Conservation (phyloP, 1,284 basidiomycete species). For the Mycosarcoma maydis region DNA sequence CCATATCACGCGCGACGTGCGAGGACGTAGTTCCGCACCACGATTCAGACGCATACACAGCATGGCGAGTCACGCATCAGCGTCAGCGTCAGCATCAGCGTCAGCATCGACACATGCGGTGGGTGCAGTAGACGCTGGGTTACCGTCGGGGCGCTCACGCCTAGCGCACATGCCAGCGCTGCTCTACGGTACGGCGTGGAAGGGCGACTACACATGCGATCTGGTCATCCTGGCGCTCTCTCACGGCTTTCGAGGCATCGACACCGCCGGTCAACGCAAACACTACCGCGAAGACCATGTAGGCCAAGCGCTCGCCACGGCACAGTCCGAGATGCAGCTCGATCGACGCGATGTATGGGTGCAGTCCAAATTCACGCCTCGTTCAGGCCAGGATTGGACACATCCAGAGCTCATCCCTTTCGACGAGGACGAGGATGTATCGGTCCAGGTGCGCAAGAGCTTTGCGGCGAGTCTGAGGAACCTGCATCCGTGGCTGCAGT, state of each 20-base stretch:
- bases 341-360: conserved; percentile 54
- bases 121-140: background rate
- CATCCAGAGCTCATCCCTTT: conserved; percentile 49
- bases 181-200: conserved; percentile 66
- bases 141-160: conserved; percentile 15
- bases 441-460: conserved; percentile 49
- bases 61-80: conserved; percentile 29
- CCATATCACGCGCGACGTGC: too few species aligned
- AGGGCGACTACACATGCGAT: conserved; percentile 49
- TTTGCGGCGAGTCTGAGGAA: conserved; percentile 42
- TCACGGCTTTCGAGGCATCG: conserved; percentile 61
- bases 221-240: conserved; percentile 56
- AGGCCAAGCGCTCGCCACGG: conserved; percentile 49
- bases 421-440: conserved; percentile 32
- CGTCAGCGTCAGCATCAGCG: conserved; percentile 5
- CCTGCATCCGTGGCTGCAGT: conserved; percentile 48
- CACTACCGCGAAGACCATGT: conserved; percentile 65
- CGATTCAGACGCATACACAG: background rate
- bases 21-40: background rate
- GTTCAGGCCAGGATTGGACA: conserved; percentile 56
- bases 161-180: conserved; percentile 44
- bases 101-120: background rate
- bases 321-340: conserved; percentile 38
- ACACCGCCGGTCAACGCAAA: conserved; percentile 63
- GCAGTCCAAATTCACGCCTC: conserved; percentile 63